These are phyloP conservation scores for Penicillium sp. DNA, from an alignment of 2,329 filamentous ascomycete species.

Conservation along the genomic window DNA sequence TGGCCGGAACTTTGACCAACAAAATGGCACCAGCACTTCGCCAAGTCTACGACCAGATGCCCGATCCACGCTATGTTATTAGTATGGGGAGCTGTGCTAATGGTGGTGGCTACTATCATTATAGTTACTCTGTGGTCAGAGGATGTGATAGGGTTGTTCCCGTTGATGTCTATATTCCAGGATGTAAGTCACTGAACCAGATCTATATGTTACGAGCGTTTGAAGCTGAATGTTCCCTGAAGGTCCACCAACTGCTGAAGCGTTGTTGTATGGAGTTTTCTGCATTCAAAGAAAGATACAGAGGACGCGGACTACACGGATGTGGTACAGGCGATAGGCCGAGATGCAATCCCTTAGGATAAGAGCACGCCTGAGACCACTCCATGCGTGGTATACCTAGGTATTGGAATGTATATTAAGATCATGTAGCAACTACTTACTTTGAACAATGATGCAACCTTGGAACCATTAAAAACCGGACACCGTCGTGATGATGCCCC, in stretches of 20 bases:
- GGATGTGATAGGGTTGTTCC: conserved; percentile 79
- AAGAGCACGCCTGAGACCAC: too few relatives aligned
- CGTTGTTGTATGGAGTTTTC: conserved; percentile 68
- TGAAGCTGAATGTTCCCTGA: conserved; percentile 10
- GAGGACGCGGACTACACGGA: conserved; percentile 55
- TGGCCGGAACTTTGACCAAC: conserved; percentile 86
- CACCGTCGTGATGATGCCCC: too few relatives aligned
- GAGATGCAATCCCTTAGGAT: too few relatives aligned
- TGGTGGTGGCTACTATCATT: conserved; percentile 85
- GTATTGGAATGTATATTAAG: too few relatives aligned
- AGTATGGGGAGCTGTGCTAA: conserved; percentile 87
- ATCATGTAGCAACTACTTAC: too few relatives aligned
- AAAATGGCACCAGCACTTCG: conserved; percentile 89
- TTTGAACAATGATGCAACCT: too few relatives aligned
- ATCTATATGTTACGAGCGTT: background rate
- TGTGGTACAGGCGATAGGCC: conserved; percentile 57
- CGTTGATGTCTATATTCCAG: conserved; percentile 79
- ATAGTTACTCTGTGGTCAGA: conserved; percentile 76
- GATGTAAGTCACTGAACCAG: conserved; percentile 59
- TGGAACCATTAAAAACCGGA: too few relatives aligned
- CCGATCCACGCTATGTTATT: conserved; percentile 84
- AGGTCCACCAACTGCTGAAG: conserved; percentile 57
- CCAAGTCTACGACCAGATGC: conserved; percentile 94
- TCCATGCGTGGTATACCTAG: too few relatives aligned
- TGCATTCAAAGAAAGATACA: conserved; percentile 80